Base-by-base conservation (phyloP, 176 grass and related monocot species). In the Phragmites australis region DNA sequence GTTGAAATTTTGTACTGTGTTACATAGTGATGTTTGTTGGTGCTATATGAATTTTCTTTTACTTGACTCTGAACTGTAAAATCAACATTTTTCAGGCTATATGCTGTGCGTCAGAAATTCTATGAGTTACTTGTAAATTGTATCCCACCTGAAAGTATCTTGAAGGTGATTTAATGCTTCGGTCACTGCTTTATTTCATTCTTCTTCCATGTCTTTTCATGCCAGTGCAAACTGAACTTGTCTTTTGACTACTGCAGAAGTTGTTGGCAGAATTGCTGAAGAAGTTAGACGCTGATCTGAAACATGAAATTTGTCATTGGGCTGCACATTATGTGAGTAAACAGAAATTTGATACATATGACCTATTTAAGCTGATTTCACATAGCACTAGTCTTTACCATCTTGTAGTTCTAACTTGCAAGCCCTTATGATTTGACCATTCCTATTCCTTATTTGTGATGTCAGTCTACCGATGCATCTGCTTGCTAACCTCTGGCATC, bases 101-200 rank as follows among this genome's bases (percentile, higher is more conserved):
- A 84, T 57, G 54, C 87, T 80, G 93, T 99, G 40, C 93, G 96
- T 56, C 91, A 91, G 87, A 99, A 99, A 85, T 81, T 99, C 22
- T 99, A 99, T 44, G 96, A 99, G 72, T 88, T 99, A 74, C 96
- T 99, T 70, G 87, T 99, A 32, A 99, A 99, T 74, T 99, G 93
- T 75, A 99, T 95, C 58, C 96, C 96, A 70, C 93, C 96, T 82
- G 96, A 93, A 89, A 91, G 90, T 64, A 95, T 99, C 71, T 86
- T 99, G 66, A 93, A 99, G 96, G 96, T 95, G 71, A 70, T 71
- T 72, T 77, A 62, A 84, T 71, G 5, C 68, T 77, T 75, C 34
- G 16, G 3, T 54, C 32, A 81, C 64, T 75, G 19, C 46, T 77
- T 71, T 65, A 15, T 83, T 84, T 77, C 4, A 65, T 47, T 45